Evolutionary conservation across 371 early-diverging fungal genomes (phyloP).

Genomic region (Gilbertella persicaria): DNA sequence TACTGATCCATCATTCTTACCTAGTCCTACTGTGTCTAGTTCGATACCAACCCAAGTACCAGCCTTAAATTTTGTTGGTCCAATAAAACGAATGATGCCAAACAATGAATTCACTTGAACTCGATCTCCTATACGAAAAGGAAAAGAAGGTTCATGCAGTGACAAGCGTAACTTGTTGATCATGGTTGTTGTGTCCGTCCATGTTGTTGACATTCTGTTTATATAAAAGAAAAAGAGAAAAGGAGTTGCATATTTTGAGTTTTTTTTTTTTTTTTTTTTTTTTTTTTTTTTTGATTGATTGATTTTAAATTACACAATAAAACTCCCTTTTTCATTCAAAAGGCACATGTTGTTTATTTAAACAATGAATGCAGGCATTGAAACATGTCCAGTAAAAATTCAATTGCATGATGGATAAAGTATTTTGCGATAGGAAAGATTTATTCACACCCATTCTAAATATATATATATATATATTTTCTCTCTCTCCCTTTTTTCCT

Average conservation of each 20-base stretch:
- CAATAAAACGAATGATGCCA: slow-evolving; percentile 69
- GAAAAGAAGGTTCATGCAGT: background rate
- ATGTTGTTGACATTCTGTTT: background rate
- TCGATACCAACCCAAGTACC: slow-evolving; percentile 83
- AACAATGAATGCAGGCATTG: background rate
- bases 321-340: background rate
- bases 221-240: background rate
- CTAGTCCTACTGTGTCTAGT: slow-evolving; percentile 63
- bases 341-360: background rate
- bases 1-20: slow-evolving; percentile 77
- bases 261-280: background rate
- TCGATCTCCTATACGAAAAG: slow-evolving; percentile 14
- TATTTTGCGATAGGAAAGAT: background rate
- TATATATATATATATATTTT: too few relatives aligned
- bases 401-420: background rate
- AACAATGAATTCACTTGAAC: slow-evolving; percentile 11
- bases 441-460: background rate
- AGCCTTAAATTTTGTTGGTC: slow-evolving; percentile 65
- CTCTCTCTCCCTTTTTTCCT: background rate
- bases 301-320: background rate
- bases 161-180: background rate
- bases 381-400: background rate
- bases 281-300: background rate
- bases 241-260: background rate
- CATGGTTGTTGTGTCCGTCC: background rate